Evolutionary conservation across 345 rosid genomes (phyloP).

Genomic region (Boechera stricta): DNA sequence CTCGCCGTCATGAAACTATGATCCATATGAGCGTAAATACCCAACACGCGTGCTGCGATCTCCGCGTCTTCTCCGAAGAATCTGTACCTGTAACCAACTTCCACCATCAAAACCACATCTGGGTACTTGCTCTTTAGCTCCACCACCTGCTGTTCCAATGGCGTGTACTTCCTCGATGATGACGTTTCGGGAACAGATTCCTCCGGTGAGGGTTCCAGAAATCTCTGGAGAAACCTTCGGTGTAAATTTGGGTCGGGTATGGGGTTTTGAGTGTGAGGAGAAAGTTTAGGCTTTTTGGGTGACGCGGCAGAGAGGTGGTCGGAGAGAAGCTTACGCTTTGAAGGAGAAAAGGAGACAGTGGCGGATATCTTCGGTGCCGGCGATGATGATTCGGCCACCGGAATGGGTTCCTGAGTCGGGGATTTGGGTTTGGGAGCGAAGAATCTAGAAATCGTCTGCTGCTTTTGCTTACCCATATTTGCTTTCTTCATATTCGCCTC

Average conservation of each 20-base stretch:
- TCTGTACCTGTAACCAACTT: constrained; percentile 90
- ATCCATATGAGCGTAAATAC: constrained; percentile 81
- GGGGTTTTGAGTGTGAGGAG: constrained; percentile 61
- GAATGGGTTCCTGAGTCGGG: constrained; percentile 35
- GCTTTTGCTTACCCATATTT: constrained; percentile 81
- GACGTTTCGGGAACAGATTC: constrained; percentile 24
- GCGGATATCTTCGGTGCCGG: constrained; percentile 65
- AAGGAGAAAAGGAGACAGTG: constrained; percentile 69
- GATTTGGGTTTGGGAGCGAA: constrained; percentile 78
- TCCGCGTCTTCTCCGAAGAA: constrained; percentile 95
- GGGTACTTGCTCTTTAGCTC: constrained; percentile 69
- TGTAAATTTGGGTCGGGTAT: constrained; percentile 55
- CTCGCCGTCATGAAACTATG: constrained; percentile 89
- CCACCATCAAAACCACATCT: constrained; percentile 86
- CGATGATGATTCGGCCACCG: constrained; percentile 41
- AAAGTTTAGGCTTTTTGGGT: constrained; percentile 58
- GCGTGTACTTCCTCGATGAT: constrained; percentile 64
- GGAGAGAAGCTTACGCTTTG: constrained; percentile 78
- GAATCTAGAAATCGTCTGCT: constrained; percentile 85
- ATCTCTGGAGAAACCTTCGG: constrained; percentile 55
- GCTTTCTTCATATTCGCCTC: constrained; percentile 11
- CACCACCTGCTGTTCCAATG: constrained; percentile 82
- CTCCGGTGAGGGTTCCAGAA: constrained; percentile 34
- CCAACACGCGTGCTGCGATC: constrained; percentile 73
- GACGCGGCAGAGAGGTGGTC: constrained; percentile 49